phyloP scores from a whole-genome alignment of 1,284 basidiomycete species.

The Sporisorium iseilematis-ciliati region DNA sequence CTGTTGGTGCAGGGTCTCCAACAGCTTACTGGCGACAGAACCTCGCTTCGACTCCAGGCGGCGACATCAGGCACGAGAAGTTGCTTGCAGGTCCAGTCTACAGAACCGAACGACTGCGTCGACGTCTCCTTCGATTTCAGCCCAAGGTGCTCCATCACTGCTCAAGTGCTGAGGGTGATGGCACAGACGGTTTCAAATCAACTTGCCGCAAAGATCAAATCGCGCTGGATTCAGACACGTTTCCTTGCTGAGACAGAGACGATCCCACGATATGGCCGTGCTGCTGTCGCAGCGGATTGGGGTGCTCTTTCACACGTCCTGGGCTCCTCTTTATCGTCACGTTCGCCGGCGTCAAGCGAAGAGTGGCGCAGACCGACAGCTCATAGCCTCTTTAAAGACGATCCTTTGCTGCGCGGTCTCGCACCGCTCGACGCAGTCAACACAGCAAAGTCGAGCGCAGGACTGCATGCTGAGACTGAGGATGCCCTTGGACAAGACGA shows the following conservation, averaged over 20 bases:
- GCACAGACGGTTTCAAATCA: conserved; percentile 10
- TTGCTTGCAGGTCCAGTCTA: conserved; percentile 9
- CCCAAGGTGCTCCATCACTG: conserved; percentile 18
- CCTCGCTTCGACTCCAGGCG: conserved; percentile 3
- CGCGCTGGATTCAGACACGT: conserved; percentile 25
- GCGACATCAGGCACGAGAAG: background rate
- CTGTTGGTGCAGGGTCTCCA: conserved; percentile 5
- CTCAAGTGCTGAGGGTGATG: conserved; percentile 15
- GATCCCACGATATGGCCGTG: conserved; percentile 1
- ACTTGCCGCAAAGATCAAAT: conserved; percentile 15
- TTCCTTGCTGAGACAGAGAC: conserved; percentile 9
- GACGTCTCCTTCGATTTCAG: conserved; percentile 19
- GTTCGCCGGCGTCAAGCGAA: background rate
- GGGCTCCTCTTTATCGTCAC: background rate
- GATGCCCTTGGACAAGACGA: conserved; percentile 6
- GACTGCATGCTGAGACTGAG: background rate
- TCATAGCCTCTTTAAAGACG: conserved; percentile 22
- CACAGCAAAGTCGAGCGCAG: background rate
- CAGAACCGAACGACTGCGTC: background rate
- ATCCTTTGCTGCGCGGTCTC: conserved; percentile 22
- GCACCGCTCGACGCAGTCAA: background rate
- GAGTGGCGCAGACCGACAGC: background rate
- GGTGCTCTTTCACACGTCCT: conserved; percentile 8
- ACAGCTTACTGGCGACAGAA: background rate
- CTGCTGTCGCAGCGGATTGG: conserved; percentile 28